Conservation (phyloP, 805 yeast species). For the Ogataea nitratoaversa region DNA sequence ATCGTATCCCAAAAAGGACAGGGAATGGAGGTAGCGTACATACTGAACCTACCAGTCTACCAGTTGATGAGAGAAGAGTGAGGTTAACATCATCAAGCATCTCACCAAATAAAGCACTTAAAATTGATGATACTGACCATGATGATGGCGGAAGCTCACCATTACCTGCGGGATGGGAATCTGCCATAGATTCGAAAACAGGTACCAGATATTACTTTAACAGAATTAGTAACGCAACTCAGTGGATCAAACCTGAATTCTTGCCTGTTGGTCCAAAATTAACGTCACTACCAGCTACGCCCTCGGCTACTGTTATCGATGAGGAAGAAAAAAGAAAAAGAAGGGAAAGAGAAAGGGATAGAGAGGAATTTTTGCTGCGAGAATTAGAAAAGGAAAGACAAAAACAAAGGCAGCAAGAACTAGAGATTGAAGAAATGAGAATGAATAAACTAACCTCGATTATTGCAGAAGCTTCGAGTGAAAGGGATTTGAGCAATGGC, state of each 20-base stretch:
- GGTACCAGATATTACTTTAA: constrained; percentile 53
- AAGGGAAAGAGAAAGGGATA: constrained; percentile 28
- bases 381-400: constrained; percentile 33
- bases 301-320: constrained; percentile 3
- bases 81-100: constrained; percentile 6
- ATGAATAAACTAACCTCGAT: constrained; percentile 24
- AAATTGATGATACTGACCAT: constrained; percentile 12
- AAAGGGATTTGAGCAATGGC: constrained; percentile 10
- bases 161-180: constrained; percentile 66
- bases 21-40: constrained; percentile 17
- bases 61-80: constrained; percentile 23
- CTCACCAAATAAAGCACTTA: neutral
- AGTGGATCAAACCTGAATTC: constrained; percentile 57
- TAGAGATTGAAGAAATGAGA: constrained; percentile 22
- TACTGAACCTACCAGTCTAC: neutral
- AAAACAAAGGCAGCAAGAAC: constrained; percentile 26
- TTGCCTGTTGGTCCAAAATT: constrained; percentile 16
- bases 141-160: constrained; percentile 27
- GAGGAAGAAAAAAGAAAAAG: constrained; percentile 22
- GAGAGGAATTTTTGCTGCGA: constrained; percentile 26
- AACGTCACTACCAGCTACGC: neutral
- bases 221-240: constrained; percentile 40
- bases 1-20: constrained; percentile 68
- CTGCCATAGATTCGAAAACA: constrained; percentile 44
- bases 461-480: constrained; percentile 28